Percentiles rank a stretch among this genome's conserved stretches.
Conservation (phyloP, 352 stramenopile genomes). For the Phytophthora quininea region DNA sequence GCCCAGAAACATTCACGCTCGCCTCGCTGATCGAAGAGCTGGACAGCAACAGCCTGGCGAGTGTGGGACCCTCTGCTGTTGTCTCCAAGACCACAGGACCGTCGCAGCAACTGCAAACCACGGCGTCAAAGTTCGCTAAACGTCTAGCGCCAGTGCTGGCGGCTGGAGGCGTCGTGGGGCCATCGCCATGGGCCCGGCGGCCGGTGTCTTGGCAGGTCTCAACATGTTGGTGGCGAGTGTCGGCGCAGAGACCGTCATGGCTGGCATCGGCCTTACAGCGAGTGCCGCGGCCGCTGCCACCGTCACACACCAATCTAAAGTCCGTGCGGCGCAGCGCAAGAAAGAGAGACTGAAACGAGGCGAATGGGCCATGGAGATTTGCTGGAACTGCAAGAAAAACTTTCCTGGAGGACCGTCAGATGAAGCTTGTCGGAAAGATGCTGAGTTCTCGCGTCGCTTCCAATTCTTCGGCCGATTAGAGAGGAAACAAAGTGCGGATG, state of each 20-base stretch:
- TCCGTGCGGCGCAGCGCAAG: conserved; percentile 41
- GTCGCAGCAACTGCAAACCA: conserved; percentile 22
- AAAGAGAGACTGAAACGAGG: conserved; percentile 53
- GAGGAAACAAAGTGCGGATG: background rate
- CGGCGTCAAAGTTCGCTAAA: conserved; percentile 38
- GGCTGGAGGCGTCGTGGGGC: conserved; percentile 61
- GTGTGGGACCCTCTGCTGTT: background rate
- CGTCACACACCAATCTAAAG: conserved; percentile 55
- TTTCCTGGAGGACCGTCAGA: conserved; percentile 50
- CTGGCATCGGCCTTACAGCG: conserved; percentile 63
- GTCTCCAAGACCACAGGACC: conserved; percentile 9
- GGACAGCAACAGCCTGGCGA: conserved; percentile 21
- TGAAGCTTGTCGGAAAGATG: conserved; percentile 60
- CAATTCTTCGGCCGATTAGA: conserved; percentile 22
- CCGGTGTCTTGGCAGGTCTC: conserved; percentile 56
- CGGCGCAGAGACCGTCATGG: conserved; percentile 57
- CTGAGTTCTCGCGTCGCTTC: conserved; percentile 59
- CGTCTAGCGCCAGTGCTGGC: conserved; percentile 57
- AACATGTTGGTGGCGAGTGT: conserved; percentile 65
- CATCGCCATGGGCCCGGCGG: conserved; percentile 54
- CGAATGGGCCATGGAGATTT: conserved; percentile 75
- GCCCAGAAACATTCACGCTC: conserved; percentile 33
- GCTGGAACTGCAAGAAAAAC: conserved; percentile 67
- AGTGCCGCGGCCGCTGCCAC: conserved; percentile 60
- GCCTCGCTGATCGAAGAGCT: conserved; percentile 47